phyloP scores from a whole-genome alignment of 495 filamentous ascomycete genomes.

The Aspergillus bertholletiae region DNA sequence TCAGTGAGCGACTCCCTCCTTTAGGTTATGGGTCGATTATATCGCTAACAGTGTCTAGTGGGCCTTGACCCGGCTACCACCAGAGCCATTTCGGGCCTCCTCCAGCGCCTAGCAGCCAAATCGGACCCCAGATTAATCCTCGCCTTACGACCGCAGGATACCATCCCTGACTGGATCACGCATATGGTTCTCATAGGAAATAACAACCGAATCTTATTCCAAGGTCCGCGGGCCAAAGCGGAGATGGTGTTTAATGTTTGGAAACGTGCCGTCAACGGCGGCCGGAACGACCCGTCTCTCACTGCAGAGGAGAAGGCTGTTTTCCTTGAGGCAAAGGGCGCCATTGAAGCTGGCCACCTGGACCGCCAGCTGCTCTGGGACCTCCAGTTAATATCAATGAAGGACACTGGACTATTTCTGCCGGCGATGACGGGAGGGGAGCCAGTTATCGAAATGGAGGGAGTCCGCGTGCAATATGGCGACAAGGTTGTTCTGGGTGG shows the following conservation, averaged over 20 bases:
- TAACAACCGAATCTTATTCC: constrained; percentile 50
- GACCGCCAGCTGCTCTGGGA: constrained; percentile 31
- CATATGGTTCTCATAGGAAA: constrained; percentile 68
- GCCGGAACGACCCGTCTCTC: not conserved
- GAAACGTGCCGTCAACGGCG: constrained; percentile 6
- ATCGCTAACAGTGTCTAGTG: constrained; percentile 42
- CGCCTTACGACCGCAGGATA: constrained; percentile 78
- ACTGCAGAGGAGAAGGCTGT: constrained; percentile 3
- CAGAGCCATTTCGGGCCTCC: constrained; percentile 61
- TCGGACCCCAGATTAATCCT: constrained; percentile 69
- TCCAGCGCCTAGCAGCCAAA: constrained; percentile 60
- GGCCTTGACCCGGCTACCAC: constrained; percentile 84
- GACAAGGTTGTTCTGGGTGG: constrained; percentile 69
- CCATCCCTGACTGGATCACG: constrained; percentile 84
- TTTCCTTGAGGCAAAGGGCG: constrained; percentile 5
- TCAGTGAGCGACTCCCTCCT: constrained; percentile 51
- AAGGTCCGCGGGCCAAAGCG: constrained; percentile 21
- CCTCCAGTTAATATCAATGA: constrained; percentile 9
- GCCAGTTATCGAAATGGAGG: constrained; percentile 79
- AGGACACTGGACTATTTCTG: not conserved
- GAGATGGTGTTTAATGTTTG: constrained; percentile 24
- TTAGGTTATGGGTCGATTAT: too few relatives aligned
- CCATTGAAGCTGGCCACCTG: constrained; percentile 24
- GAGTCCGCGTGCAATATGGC: constrained; percentile 77
- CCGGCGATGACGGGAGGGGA: constrained; percentile 40